phyloP scores from a whole-genome alignment of 2,329 filamentous ascomycete species.

The Thielaviopsis ethacetica region DNA sequence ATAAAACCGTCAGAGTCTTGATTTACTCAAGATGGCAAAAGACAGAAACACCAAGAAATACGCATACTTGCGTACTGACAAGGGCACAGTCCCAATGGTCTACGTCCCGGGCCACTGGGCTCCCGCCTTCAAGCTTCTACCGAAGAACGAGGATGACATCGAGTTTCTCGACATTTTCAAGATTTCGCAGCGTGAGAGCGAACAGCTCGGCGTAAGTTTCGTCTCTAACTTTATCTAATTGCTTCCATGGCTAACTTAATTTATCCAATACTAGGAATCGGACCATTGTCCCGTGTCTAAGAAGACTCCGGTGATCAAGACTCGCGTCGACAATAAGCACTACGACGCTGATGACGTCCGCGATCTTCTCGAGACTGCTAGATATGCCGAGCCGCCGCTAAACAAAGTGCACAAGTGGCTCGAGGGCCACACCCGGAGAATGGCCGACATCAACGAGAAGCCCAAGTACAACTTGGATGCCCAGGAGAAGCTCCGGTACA shows the following conservation, averaged over 20 bases:
- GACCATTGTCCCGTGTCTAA: too few relatives aligned
- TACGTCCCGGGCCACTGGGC: not conserved
- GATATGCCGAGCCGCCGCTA: not conserved
- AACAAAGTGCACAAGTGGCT: not conserved
- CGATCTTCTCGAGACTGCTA: not conserved
- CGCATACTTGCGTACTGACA: not conserved
- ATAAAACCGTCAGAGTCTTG: not conserved
- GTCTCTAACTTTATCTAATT: not conserved
- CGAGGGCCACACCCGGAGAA: not conserved
- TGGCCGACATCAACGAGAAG: not conserved
- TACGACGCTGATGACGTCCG: not conserved
- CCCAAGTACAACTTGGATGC: not conserved
- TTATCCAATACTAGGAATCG: not conserved
- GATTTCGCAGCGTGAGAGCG: not conserved
- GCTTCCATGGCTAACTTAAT: not conserved
- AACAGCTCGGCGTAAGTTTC: not conserved
- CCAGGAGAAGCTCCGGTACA: not conserved
- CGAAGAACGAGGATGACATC: not conserved
- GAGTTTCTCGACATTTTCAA: not conserved
- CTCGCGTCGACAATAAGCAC: not conserved
- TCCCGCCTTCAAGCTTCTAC: not conserved
- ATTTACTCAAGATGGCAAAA: not conserved
- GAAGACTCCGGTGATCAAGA: too few relatives aligned
- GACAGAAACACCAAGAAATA: not conserved
- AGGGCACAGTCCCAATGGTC: not conserved